Conservation (phyloP, 2,329 filamentous ascomycete species). For the Colletotrichum eleusines region DNA sequence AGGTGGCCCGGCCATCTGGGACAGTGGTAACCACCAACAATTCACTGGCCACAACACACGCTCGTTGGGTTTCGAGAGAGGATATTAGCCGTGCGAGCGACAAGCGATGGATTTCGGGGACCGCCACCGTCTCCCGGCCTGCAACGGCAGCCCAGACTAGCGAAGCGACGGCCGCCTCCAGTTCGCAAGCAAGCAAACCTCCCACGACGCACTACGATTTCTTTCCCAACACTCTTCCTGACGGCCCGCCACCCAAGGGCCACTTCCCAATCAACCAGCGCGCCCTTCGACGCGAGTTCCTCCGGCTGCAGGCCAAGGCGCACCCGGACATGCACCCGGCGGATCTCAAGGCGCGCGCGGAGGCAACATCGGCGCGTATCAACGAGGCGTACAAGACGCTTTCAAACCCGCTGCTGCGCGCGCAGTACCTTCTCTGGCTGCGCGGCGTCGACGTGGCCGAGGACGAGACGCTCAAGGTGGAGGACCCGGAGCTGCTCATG, state of each 20-base stretch:
- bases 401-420: constrained; percentile 79
- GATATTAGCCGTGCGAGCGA: constrained; percentile 4
- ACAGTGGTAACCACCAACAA: constrained; percentile 32
- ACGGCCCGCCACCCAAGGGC: constrained; percentile 81
- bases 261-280: constrained; percentile 80
- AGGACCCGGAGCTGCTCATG: constrained; percentile 78
- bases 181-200: constrained; percentile 18
- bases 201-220: constrained; percentile 81
- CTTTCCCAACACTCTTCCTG: constrained; percentile 83
- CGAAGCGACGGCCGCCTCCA: constrained; percentile 11
- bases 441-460: constrained; percentile 82
- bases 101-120: constrained; percentile 36
- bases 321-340: constrained; percentile 78
- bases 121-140: constrained; percentile 9
- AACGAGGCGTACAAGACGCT: constrained; percentile 95
- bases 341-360: constrained; percentile 70
- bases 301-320: constrained; percentile 81
- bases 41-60: constrained; percentile 5
- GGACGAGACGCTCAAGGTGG: constrained; percentile 80
- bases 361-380: constrained; percentile 83
- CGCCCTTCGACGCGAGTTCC: constrained; percentile 84
- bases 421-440: constrained; percentile 87
- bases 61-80: constrained; percentile 3
- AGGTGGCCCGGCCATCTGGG: constrained; percentile 40
- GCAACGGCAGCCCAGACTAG: constrained; percentile 15